A percentile compares a stretch with the other conserved stretches of the same genome.
Conservation (phyloP, 2,329 filamentous ascomycete species). For the Colletotrichum liaoningense region DNA sequence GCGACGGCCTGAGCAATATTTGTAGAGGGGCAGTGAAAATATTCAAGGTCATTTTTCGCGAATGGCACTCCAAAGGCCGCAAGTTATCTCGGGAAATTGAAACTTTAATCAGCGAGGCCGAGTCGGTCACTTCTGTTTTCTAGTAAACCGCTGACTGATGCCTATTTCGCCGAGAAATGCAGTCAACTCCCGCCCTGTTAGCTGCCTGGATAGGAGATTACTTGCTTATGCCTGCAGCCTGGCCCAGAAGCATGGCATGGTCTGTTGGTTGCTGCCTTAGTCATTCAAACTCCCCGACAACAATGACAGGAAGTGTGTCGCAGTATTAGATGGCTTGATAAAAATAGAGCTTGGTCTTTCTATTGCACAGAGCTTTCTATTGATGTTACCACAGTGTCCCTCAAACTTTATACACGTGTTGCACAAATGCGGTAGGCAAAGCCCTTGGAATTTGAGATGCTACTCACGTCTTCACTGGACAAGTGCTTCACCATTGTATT, state of each 20-base stretch:
- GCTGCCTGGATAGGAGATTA: not conserved
- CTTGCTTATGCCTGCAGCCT: not conserved
- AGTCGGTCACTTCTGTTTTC: not conserved
- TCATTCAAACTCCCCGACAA: not conserved
- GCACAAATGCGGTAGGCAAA: not conserved
- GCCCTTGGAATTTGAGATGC: not conserved
- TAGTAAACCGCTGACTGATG: not conserved
- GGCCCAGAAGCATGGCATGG: not conserved
- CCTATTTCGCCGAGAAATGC: not conserved
- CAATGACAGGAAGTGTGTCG: not conserved
- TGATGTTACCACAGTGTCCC: not conserved
- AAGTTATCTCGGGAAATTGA: not conserved
- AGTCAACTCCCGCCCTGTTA: not conserved
- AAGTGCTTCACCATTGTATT: not conserved
- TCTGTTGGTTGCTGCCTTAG: not conserved
- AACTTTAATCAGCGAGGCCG: not conserved
- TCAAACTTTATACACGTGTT: not conserved
- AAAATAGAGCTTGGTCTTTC: not conserved
- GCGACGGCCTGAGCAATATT: not conserved
- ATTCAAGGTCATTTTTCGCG: not conserved
- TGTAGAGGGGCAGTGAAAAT: not conserved
- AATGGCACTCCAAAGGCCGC: not conserved
- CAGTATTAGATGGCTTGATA: not conserved
- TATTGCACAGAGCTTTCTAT: not conserved
- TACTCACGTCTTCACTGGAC: not conserved